Base-by-base conservation (phyloP, 306 rosid species). In the Ormosia emarginata region DNA sequence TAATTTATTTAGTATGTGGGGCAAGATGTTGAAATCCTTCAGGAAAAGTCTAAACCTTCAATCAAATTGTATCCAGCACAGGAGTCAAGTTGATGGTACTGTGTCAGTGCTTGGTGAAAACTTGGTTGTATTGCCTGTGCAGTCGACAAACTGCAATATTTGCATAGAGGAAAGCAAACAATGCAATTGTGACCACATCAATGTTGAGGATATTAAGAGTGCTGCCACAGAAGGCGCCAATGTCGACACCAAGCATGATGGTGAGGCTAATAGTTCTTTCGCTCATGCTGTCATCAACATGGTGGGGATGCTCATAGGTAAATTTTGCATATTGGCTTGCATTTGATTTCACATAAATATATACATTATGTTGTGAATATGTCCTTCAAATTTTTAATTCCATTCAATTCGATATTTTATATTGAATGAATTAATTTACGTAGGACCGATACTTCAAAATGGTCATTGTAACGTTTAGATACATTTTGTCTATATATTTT, bases 281-380 rank as follows among this genome's bases (percentile, higher is more conserved):
- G 63, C 75, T 79, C 93, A 90, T 72, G 83, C 93, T 39, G 93
- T 90, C 57, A 79, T 91, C 79, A 93, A 93, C 78, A 93, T 93
- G 98, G 90, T 86, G 57, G 98, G 94, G 41, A 91, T 90, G 97
- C 93, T 93, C 82, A 83, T 90, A 74, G 98, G 98, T 93, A 83
- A 71, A 14, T 13, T 57, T 37, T 10, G 29, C 2, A 12, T 52
- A 18, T 24, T 17, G 30, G 24, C 24, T 24, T 24, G 24, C 24
- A 24, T 24, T 33, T 15, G 55, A 62, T 34, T 57, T 57, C 63
- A 57, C 63, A 24, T 57, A 3, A 29, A 2, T 47, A 24, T 24
- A 24, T 24, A 24, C 1, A 24, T 24, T 24, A 24, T 24, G 24
- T 24, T 24, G 24, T 24, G 24, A 24, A 24, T 24, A 24, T 24